Conservation (phyloP, 805 yeast species). For the Metschnikowia borealis region DNA sequence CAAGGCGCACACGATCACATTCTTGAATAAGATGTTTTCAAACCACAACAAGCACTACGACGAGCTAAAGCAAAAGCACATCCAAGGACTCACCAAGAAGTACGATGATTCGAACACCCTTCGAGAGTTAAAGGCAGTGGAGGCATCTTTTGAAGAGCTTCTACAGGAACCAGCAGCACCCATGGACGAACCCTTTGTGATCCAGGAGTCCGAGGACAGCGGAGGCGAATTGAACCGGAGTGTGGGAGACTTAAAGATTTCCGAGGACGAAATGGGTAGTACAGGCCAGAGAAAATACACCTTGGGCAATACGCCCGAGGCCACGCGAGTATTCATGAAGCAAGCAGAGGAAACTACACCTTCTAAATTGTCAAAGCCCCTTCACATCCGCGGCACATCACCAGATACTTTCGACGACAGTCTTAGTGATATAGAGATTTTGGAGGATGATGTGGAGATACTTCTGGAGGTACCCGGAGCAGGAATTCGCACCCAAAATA, state of each 20-base stretch:
- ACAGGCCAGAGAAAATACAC: background rate
- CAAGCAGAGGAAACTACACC: constrained; percentile 5
- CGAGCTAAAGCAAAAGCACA: constrained; percentile 1
- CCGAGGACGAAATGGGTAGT: constrained; percentile 4
- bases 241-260: constrained; percentile 16
- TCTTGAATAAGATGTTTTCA: constrained; percentile 11
- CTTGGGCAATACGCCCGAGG: constrained; percentile 8
- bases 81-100: constrained; percentile 2
- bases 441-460: constrained; percentile 10
- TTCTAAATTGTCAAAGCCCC: background rate
- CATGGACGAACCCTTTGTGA: constrained; percentile 16
- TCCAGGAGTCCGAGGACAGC: constrained; percentile 15
- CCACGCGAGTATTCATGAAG: constrained; percentile 10
- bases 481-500: background rate
- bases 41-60: constrained; percentile 8
- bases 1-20: constrained; percentile 9
- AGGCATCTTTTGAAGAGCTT: constrained; percentile 1
- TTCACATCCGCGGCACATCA: background rate
- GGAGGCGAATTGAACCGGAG: constrained; percentile 18
- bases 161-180: constrained; percentile 11
- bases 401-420: background rate
- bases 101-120: constrained; percentile 3
- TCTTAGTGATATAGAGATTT: constrained; percentile 10
- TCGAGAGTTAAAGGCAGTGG: background rate
- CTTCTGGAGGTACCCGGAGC: constrained; percentile 8